Conservation (phyloP, 2,329 filamentous ascomycete species). For the Beauveria sp. region DNA sequence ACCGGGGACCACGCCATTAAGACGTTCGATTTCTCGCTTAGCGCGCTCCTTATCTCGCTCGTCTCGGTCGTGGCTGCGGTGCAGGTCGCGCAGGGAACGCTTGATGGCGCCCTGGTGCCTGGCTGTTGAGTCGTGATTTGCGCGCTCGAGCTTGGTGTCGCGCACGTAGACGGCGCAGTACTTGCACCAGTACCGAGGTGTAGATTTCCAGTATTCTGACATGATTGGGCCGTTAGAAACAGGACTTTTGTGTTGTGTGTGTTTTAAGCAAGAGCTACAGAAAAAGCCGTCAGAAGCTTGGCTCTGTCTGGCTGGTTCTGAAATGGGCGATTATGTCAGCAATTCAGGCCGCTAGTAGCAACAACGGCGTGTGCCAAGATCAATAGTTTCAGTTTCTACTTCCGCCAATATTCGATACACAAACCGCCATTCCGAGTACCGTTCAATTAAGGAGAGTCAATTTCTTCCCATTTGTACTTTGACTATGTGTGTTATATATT, state of each 20-base stretch:
- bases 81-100: constrained; percentile 81
- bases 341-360: background rate
- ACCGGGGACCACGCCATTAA: constrained; percentile 67
- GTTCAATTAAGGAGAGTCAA: background rate
- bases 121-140: constrained; percentile 80
- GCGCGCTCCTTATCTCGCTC: constrained; percentile 76
- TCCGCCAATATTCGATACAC: no score
- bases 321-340: constrained; percentile 2
- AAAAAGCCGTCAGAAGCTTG: background rate
- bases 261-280: background rate
- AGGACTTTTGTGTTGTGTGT: background rate
- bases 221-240: constrained; percentile 38
- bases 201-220: constrained; percentile 99
- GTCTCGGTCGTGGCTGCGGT: constrained; percentile 74
- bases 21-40: constrained; percentile 73
- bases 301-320: background rate
- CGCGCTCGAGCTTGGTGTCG: constrained; percentile 83
- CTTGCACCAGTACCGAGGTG: constrained; percentile 97
- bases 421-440: no score
- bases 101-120: constrained; percentile 83
- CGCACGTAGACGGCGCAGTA: constrained; percentile 86
- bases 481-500: constrained; percentile 13
- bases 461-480: constrained; percentile 11
- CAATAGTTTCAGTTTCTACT: no score
- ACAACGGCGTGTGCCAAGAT: background rate